Percentiles rank a stretch among this genome's conserved stretches.
phyloP scores from a whole-genome alignment of 2,329 filamentous ascomycete species.

The Zalaria obscura region DNA sequence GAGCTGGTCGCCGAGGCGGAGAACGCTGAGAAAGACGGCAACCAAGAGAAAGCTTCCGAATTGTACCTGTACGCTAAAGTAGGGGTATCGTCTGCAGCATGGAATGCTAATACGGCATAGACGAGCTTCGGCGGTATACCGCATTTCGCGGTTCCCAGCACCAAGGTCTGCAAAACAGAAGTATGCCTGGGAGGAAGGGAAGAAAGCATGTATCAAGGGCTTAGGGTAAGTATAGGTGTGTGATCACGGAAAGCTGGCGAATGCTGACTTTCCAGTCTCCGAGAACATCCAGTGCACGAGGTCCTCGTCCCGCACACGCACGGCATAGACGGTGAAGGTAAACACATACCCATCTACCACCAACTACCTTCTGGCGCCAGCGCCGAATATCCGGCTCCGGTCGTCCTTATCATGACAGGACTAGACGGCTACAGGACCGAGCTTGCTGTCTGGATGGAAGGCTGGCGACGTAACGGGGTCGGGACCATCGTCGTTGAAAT shows the following conservation, averaged over 20 bases:
- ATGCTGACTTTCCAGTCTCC: conserved; percentile 17
- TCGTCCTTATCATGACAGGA: conserved; percentile 43
- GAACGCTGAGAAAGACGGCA: conserved; percentile 32
- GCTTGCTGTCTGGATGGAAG: conserved; percentile 36
- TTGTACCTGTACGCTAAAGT: conserved; percentile 38
- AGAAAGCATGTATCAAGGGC: conserved; percentile 46
- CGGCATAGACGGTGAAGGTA: conserved; percentile 35
- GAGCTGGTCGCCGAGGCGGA: conserved; percentile 40
- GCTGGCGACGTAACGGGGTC: conserved; percentile 34
- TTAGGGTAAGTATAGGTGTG: conserved; percentile 14
- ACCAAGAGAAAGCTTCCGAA: conserved; percentile 40
- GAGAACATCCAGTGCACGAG: conserved; percentile 47
- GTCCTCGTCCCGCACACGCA: conserved; percentile 46
- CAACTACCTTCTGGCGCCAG: conserved; percentile 39
- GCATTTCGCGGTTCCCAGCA: conserved; percentile 57
- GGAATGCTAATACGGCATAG: conserved; percentile 11
- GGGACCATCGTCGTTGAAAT: conserved; percentile 40
- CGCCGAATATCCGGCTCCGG: conserved; percentile 30
- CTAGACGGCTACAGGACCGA: conserved; percentile 47
- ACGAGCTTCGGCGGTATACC: conserved; percentile 58
- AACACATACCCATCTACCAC: conserved; percentile 49
- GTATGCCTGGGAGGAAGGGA: conserved; percentile 51
- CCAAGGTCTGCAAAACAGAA: conserved; percentile 37
- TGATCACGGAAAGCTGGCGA: background rate
- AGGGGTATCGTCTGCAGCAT: background rate